A percentile compares a stretch with the other conserved stretches of the same genome.
Evolutionary conservation across 2,329 filamentous ascomycete species (phyloP).

Genomic region (Lasiodiplodia gonubiensis): DNA sequence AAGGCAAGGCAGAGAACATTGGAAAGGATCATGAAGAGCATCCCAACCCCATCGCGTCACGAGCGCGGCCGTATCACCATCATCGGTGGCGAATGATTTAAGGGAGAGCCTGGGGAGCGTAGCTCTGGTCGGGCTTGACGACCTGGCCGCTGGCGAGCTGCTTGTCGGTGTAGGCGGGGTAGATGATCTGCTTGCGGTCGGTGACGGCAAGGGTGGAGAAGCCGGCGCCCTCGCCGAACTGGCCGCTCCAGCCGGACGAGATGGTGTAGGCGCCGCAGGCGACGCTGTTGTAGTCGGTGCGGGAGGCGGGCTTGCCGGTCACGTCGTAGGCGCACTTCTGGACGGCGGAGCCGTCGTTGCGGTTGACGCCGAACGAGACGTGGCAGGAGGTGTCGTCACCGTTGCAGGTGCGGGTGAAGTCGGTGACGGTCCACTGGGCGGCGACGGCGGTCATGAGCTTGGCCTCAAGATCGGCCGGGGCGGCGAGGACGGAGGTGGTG

Average conservation of each 20-base stretch:
- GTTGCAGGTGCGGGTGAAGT: conserved; percentile 27
- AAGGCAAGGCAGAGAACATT: not conserved
- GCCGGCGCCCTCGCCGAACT: conserved; percentile 23
- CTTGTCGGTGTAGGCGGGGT: conserved; percentile 24
- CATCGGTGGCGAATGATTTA: not conserved
- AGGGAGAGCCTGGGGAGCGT: conserved; percentile 21
- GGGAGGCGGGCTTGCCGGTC: conserved; percentile 5
- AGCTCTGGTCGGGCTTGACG: conserved; percentile 25
- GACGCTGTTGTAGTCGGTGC: conserved; percentile 8
- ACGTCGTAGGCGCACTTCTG: conserved; percentile 17
- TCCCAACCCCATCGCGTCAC: not conserved
- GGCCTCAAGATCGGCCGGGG: conserved; percentile 2
- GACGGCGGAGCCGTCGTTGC: conserved; percentile 6
- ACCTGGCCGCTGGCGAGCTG: conserved; percentile 23
- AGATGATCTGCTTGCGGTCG: conserved; percentile 15
- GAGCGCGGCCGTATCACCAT: not conserved
- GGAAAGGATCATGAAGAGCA: not conserved
- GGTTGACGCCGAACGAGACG: conserved; percentile 21
- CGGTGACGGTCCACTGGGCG: conserved; percentile 15
- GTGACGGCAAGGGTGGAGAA: conserved; percentile 23
- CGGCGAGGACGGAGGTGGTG: conserved; percentile 3
- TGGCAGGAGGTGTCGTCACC: conserved; percentile 11
- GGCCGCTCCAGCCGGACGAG: conserved; percentile 16
- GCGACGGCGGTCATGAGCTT: conserved; percentile 23
- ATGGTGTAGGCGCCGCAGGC: conserved; percentile 23